A percentile compares a stretch with the other conserved stretches of the same genome.
Evolutionary conservation across 2,329 filamentous ascomycete species (phyloP).

Genomic region (Didymella segeticola): DNA sequence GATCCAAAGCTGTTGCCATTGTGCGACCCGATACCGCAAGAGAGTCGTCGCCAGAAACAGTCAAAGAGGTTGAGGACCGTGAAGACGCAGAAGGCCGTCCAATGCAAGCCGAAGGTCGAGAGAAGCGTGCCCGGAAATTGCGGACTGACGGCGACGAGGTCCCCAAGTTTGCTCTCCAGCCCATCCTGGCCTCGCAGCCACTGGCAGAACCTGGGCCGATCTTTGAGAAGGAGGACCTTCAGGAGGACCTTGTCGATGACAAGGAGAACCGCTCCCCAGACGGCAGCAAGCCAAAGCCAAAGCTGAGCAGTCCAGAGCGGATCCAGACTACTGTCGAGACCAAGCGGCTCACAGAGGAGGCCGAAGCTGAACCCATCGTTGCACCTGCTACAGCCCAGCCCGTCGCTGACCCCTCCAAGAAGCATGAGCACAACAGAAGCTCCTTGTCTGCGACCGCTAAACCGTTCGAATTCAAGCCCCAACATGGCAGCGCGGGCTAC

Average conservation of each 20-base stretch:
- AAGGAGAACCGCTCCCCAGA: conserved; percentile 48
- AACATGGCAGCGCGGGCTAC: conserved; percentile 38
- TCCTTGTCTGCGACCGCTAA: conserved; percentile 75
- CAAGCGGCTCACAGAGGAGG: conserved; percentile 25
- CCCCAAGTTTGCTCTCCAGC: conserved; percentile 70
- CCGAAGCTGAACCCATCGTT: conserved; percentile 20
- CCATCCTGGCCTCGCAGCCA: conserved; percentile 48
- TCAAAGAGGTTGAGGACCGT: conserved; percentile 46
- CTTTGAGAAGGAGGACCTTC: conserved; percentile 30
- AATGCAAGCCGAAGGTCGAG: conserved; percentile 69
- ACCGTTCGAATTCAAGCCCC: conserved; percentile 64
- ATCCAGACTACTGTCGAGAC: conserved; percentile 21
- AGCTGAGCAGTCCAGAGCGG: conserved; percentile 40
- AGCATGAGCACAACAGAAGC: conserved; percentile 49
- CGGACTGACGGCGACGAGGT: conserved; percentile 74
- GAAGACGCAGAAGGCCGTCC: conserved; percentile 68
- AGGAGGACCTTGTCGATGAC: conserved; percentile 37
- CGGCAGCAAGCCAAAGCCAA: conserved; percentile 26
- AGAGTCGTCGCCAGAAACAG: conserved; percentile 51
- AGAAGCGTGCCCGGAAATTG: conserved; percentile 75
- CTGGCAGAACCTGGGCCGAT: conserved; percentile 36
- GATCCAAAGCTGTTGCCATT: conserved; percentile 85
- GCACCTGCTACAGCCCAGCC: conserved; percentile 35
- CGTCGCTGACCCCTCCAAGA: conserved; percentile 35
- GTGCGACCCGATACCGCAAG: conserved; percentile 63